Conservation (phyloP, 2,329 filamentous ascomycete genomes). For the Colletotrichum incanum region DNA sequence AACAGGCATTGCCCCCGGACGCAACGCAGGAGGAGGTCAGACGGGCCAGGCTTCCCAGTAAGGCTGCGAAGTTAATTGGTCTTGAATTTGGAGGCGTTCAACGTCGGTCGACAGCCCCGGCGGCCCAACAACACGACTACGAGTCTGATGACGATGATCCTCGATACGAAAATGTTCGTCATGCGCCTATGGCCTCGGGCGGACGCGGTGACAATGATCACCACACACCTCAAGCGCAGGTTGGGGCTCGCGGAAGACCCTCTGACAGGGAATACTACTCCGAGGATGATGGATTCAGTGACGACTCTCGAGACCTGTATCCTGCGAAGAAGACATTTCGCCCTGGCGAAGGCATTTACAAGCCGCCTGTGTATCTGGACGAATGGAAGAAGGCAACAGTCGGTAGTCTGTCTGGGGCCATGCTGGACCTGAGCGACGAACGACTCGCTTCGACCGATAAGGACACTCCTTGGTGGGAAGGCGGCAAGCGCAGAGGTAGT, state of each 20-base stretch:
- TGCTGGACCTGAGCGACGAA: conserved; percentile 72
- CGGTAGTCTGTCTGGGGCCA: conserved; percentile 70
- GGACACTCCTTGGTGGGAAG: conserved; percentile 85
- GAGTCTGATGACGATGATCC: conserved; percentile 31
- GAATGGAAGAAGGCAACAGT: conserved; percentile 81
- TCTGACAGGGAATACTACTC: conserved; percentile 47
- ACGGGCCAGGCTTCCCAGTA: conserved; percentile 38
- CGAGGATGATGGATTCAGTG: conserved; percentile 48
- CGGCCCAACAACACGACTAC: conserved; percentile 26
- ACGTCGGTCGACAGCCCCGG: conserved; percentile 42
- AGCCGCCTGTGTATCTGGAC: conserved; percentile 73
- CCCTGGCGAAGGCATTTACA: conserved; percentile 71
- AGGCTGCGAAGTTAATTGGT: conserved; percentile 44
- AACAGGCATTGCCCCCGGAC: conserved; percentile 54
- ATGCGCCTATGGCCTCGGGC: conserved; percentile 17
- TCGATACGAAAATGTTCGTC: background rate
- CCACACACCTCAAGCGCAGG: conserved; percentile 11
- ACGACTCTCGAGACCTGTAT: conserved; percentile 28
- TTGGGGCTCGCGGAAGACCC: conserved; percentile 25
- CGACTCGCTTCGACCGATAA: conserved; percentile 58
- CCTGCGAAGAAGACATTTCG: conserved; percentile 50
- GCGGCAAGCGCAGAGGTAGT: conserved; percentile 62
- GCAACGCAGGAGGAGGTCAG: conserved; percentile 41
- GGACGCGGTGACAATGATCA: conserved; percentile 17
- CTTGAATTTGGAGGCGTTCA: conserved; percentile 37